Conservation (phyloP, 768 basidiomycete genomes). For the Mycena filopes region DNA sequence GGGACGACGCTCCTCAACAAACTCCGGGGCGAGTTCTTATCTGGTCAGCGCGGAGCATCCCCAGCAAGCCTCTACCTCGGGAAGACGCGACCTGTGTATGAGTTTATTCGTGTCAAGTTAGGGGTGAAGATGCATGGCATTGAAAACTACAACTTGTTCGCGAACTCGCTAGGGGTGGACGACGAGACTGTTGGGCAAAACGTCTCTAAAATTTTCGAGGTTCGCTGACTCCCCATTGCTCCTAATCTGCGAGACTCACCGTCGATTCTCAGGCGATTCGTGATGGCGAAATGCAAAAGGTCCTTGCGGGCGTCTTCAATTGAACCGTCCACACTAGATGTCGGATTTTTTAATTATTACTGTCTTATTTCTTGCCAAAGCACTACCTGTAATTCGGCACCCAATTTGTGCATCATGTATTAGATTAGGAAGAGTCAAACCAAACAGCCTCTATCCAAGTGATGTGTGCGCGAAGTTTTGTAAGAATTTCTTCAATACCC, state of each 20-base stretch:
- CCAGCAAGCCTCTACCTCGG: conserved; percentile 75
- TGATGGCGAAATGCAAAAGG: conserved; percentile 72
- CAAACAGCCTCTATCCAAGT: conserved; percentile 68
- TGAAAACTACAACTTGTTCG: conserved; percentile 68
- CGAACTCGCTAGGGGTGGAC: conserved; percentile 55
- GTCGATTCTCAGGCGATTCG: conserved; percentile 58
- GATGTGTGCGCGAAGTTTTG: conserved; percentile 53
- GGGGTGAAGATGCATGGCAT: conserved; percentile 79
- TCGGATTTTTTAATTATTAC: conserved; percentile 4
- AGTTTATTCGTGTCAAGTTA: conserved; percentile 72
- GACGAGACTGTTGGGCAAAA: conserved; percentile 76
- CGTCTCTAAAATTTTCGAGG: conserved; percentile 59
- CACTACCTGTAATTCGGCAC: neutral
- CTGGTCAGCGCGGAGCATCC: conserved; percentile 66
- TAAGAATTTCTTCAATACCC: conserved; percentile 54
- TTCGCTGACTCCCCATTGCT: neutral
- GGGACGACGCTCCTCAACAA: conserved; percentile 56
- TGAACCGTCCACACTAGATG: conserved; percentile 27
- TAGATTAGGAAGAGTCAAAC: conserved; percentile 36
- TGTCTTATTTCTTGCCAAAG: conserved; percentile 13
- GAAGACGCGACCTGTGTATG: conserved; percentile 71
- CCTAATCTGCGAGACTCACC: neutral
- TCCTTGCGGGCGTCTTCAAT: conserved; percentile 65
- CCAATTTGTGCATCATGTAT: neutral
- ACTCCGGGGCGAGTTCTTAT: conserved; percentile 68